Base-by-base conservation (phyloP, 257 asterid genomes). In the Solanum piurae region DNA sequence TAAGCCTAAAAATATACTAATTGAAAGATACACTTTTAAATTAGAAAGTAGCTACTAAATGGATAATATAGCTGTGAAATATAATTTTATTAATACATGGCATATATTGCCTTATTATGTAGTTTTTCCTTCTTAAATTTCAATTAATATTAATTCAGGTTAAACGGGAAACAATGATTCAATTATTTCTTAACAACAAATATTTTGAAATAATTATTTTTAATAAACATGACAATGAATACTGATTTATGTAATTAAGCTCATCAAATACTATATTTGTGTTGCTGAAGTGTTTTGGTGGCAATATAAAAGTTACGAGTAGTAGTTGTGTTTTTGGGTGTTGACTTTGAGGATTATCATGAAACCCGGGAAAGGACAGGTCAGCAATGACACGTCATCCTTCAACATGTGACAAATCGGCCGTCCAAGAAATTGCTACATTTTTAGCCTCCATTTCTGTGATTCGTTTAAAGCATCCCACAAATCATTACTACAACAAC, bases 401-500 rank as follows among this genome's bases (percentile, higher is more conserved):
- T 44, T 55, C 77, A 83, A 88, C 92, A 91, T 88, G 92, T 90
- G 91, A 88, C 87, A 58, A 87, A 89, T 87, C 87, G 27, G 89
- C 91, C 92, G 91, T 58, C 93, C 90, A 87, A 89, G 80, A 92
- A 88, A 86, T 88, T 25, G 49, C 21, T 14, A 18, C 33, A 55
- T 76, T 23, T 25, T 68, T 86, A 6, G 42, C 37, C 52, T 23
- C 52, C 40, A n/a, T 49, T 58, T 73, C 69, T 72, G 49, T 42
- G 21, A 64, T 58, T 84, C 64, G 68, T 49, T 68, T 40, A 5
- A 37, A 64, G 4, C 76, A 73, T 76, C 89, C 60, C 82, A 68
- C 27, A 62, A 11, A 37, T 11, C 71, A 21, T 85, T 82, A 88
- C 92, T 89, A 88, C 89, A 85, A 91, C 38, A 69, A 31, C n/a